Base-by-base conservation (phyloP, 176 grass and related monocot genomes). In the Eleusine coracana region DNA sequence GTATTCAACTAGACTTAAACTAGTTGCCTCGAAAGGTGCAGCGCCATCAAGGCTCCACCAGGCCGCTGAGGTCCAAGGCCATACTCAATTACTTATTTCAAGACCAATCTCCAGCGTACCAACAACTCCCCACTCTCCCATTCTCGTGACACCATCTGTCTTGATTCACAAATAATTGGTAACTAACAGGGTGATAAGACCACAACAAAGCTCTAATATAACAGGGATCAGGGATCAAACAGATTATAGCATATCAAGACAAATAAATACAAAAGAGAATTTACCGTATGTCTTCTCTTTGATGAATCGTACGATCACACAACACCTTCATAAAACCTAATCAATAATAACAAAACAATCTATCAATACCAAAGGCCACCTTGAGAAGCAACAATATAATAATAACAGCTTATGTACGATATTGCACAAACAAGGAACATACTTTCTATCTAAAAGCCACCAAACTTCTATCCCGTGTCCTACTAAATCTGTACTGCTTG, bases 391-490 rank as follows among this genome's bases (percentile, higher is more conserved):
- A 66, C 69, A 79, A 73, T 54, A 74, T 72, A 44, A 42, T 42
- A 79, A 76, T 78, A 71, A 80, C 44, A 60, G 61, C 56, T 74
- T 13, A 86, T 74, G 28, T 25, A 80, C 27, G 31, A 34, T 18
- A 83, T 54, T 70, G 41, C 23, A 80, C 42, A 74, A 83, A 81
- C 42, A 45, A 56, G 60, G 34, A 80, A 82, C 85, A 87, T 86
- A 93, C 93, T 70, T 70, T 81, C 90, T 98, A 88, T 98, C 96
- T 79, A 95, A 68, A 15, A 93, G 96, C 96, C 96, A 95, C 96
- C 96, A 98, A 65, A 98, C 91, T 88, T 95, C 85, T 91, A 98
- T 90, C 85, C 82, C 89, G 17, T 83, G 74, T 76, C 93, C 93
- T 67, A 95, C 64, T 54, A 93, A 74, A 68, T 85, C 80, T 38